Percentiles rank a stretch among this genome's conserved stretches.
Evolutionary conservation across 305 asterid genomes (phyloP).

Genomic region (Solanum aculeatissimum): DNA sequence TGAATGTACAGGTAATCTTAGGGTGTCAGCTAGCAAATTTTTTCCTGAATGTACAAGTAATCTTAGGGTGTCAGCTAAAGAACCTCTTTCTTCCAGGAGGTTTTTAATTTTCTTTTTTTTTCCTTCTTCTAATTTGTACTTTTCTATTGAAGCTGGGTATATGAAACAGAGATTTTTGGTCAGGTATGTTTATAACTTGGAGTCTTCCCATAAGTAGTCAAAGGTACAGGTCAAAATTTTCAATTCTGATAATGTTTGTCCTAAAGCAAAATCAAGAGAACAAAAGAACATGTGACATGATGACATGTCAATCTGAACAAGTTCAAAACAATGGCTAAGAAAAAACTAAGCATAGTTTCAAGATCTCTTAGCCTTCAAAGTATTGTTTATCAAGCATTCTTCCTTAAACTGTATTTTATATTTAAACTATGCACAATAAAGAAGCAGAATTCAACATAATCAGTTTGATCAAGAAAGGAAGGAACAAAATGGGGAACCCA

Average conservation of each 20-base stretch:
- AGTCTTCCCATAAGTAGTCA: neutral
- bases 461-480: neutral
- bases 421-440: neutral
- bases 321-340: neutral
- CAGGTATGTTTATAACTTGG: neutral
- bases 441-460: neutral
- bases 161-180: neutral
- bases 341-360: neutral
- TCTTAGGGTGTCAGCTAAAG: neutral
- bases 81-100: neutral
- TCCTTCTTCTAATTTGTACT: neutral
- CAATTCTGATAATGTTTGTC: neutral
- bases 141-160: neutral
- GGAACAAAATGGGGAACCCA: neutral
- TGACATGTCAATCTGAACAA: neutral
- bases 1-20: too few species aligned
- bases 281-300: neutral
- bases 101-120: neutral
- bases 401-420: neutral
- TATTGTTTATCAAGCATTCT: neutral
- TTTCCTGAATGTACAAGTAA: neutral
- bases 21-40: too few species aligned
- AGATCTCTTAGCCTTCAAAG: neutral
- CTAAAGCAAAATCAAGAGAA: neutral
- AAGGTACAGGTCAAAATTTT: neutral